These are phyloP conservation scores for Saccharomycopsis schoenii DNA, from an alignment of 805 yeast genomes.

Conservation along the genomic window DNA sequence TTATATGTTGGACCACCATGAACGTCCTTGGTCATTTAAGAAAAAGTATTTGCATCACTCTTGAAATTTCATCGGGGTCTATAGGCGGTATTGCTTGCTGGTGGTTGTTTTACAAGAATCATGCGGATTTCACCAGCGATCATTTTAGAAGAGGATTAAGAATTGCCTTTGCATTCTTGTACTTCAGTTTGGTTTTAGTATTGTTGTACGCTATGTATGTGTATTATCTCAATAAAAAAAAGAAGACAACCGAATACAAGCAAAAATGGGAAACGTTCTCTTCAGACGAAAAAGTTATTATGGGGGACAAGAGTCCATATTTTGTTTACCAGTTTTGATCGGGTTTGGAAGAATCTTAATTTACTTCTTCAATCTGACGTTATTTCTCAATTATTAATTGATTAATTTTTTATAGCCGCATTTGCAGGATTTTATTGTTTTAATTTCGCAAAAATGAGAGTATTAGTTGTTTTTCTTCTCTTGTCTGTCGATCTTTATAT, in stretches of 20 bases:
- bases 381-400: too few relatives aligned
- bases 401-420: too few relatives aligned
- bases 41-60: conserved; percentile 46
- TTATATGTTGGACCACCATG: conserved; percentile 47
- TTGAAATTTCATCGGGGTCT: conserved; percentile 46
- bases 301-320: conserved; percentile 30
- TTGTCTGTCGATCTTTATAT: too few relatives aligned
- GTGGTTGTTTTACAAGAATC: conserved; percentile 8
- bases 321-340: conserved; percentile 27
- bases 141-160: not conserved
- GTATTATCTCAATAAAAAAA: conserved; percentile 12
- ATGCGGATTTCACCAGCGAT: conserved; percentile 29
- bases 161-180: conserved; percentile 32
- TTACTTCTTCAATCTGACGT: too few relatives aligned
- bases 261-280: not conserved
- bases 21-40: conserved; percentile 41
- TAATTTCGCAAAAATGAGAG: too few relatives aligned
- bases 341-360: not conserved
- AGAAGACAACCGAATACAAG: conserved; percentile 9
- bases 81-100: conserved; percentile 12
- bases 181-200: conserved; percentile 29
- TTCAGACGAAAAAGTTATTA: conserved; percentile 25
- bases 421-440: too few relatives aligned
- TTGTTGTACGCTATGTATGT: conserved; percentile 29
- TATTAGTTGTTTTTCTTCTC: too few relatives aligned